These are phyloP conservation scores for Phialocephala subalpina DNA, from an alignment of 2,329 filamentous ascomycete genomes.

Conservation along the genomic window DNA sequence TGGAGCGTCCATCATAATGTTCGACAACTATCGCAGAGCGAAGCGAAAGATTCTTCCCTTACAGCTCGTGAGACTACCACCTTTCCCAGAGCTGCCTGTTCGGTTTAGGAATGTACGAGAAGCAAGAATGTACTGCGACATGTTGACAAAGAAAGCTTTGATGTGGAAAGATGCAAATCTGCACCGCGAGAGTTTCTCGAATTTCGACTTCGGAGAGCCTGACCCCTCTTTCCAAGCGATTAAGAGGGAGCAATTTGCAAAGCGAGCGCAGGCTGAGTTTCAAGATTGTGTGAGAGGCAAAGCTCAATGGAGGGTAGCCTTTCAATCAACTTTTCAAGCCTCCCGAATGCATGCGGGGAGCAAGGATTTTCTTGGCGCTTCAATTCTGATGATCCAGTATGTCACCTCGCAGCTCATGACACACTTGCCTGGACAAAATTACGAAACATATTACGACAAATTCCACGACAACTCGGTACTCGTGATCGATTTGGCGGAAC, in stretches of 20 bases:
- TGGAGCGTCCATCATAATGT: not conserved
- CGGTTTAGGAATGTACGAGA: constrained; percentile 3
- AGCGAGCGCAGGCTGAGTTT: not conserved
- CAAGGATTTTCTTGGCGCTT: constrained; percentile 2
- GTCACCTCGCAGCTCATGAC: not conserved
- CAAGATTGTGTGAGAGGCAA: not conserved
- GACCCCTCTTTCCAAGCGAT: not conserved
- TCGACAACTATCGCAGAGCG: not conserved
- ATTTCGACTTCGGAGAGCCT: constrained; percentile 4
- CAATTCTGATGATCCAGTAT: constrained; percentile 6
- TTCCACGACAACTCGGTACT: not conserved
- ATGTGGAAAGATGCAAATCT: constrained; percentile 1
- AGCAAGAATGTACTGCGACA: constrained; percentile 5
- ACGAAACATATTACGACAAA: constrained; percentile 5
- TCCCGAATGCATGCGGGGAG: not conserved
- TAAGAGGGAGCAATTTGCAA: constrained; percentile 3
- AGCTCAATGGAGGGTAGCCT: not conserved
- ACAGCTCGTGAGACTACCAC: constrained; percentile 4
- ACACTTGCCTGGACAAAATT: not conserved
- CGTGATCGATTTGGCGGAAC: not conserved
- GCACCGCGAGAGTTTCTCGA: not conserved
- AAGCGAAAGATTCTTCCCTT: not conserved
- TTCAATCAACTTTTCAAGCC: not conserved
- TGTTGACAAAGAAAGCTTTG: not conserved
- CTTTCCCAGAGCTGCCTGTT: not conserved